phyloP scores from a whole-genome alignment of 148 eudicot species.

The Fallopia convolvulus region DNA sequence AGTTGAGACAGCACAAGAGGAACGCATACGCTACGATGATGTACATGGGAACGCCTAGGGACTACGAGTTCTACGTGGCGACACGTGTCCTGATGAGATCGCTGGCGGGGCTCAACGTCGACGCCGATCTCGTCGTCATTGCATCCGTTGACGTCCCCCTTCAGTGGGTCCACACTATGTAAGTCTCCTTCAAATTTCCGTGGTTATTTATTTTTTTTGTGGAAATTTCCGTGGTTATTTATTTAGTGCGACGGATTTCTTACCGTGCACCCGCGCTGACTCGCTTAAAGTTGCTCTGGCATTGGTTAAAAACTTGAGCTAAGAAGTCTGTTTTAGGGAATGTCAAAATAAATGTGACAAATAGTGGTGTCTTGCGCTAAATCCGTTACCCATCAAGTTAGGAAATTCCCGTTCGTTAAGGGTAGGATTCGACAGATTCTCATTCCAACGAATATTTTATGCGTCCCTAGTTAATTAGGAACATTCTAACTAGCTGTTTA shows the following conservation, averaged over 20 bases:
- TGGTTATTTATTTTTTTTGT: no score
- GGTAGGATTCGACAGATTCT: no score
- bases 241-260: neutral
- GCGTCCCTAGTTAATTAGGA: no score
- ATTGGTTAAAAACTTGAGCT: no score
- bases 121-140: constrained; percentile 93
- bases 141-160: constrained; percentile 88
- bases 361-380: no score
- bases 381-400: no score
- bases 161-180: constrained; percentile 72
- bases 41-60: constrained; percentile 98
- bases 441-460: no score
- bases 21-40: constrained; percentile 97
- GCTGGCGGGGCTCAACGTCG: constrained; percentile 38
- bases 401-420: no score
- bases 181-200: constrained; percentile 14
- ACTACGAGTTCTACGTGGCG: constrained; percentile 89
- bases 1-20: constrained; percentile 13
- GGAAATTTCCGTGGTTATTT: neutral
- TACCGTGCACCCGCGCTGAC: neutral
- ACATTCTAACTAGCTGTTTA: no score
- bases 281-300: neutral
- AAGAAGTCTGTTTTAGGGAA: no score
- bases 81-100: constrained; percentile 88
- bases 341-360: no score